Percentiles rank a stretch among this genome's conserved stretches.
Conservation (phyloP, 208 protist species). For the Leishmania amazonensis region DNA sequence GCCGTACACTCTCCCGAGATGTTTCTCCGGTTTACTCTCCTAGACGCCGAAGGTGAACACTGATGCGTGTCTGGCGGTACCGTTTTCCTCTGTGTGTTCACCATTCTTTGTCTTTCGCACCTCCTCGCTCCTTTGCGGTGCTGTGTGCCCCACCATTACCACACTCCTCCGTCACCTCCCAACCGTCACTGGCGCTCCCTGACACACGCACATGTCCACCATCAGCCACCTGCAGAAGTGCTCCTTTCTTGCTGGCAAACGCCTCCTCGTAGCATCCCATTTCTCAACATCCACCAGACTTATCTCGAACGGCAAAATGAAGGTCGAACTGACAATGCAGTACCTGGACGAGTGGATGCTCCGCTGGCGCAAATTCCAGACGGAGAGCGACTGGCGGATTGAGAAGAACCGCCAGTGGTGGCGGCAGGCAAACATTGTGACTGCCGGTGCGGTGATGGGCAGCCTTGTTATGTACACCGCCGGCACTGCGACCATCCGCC, state of each 20-base stretch:
- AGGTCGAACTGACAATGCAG: slow-evolving; percentile 89
- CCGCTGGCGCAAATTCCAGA: slow-evolving; percentile 91
- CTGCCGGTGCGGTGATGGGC: slow-evolving; percentile 48
- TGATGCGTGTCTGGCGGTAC: neutral
- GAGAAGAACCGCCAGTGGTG: slow-evolving; percentile 89
- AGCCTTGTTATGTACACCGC: slow-evolving; percentile 69
- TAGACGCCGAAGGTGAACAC: neutral
- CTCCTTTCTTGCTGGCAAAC: neutral
- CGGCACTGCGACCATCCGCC: slow-evolving; percentile 69
- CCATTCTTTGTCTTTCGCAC: neutral
- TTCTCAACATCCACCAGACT: neutral
- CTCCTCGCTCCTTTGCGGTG: slow-evolving; percentile 10
- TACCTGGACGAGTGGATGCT: slow-evolving; percentile 93
- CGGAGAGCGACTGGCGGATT: slow-evolving; percentile 88
- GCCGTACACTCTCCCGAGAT: neutral
- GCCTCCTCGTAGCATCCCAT: neutral
- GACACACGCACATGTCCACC: neutral
- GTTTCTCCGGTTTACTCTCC: neutral
- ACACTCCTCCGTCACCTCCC: neutral
- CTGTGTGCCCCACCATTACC: neutral
- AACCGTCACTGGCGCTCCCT: neutral
- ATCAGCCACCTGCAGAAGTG: neutral
- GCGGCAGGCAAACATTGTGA: slow-evolving; percentile 65
- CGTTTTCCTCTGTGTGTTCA: neutral
- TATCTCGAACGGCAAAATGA: slow-evolving; percentile 34